Conservation (phyloP, 2,329 filamentous ascomycete species). For the Myrmaecium sp. region DNA sequence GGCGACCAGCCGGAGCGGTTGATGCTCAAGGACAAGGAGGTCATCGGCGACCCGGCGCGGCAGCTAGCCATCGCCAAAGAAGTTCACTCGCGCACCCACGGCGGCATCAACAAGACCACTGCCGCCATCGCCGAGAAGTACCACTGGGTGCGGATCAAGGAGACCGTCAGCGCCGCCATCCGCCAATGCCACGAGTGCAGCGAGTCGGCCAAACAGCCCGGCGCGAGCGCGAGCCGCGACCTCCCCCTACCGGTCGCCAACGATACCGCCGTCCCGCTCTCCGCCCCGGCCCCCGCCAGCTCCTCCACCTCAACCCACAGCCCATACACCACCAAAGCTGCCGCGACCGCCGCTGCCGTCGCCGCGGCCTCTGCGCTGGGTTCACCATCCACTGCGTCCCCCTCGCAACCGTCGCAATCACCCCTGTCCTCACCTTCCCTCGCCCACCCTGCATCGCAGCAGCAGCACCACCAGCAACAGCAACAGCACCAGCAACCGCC, state of each 20-base stretch:
- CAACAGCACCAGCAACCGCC: too few relatives aligned
- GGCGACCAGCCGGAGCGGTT: conserved; percentile 32
- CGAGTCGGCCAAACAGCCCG: conserved; percentile 41
- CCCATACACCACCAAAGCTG: too few relatives aligned
- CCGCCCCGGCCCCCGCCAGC: conserved; percentile 2
- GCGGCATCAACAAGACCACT: conserved; percentile 96
- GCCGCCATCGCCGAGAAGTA: conserved; percentile 85
- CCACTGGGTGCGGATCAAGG: conserved; percentile 96
- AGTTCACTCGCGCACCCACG: conserved; percentile 54
- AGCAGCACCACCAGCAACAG: too few relatives aligned
- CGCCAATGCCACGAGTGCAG: conserved; percentile 83
- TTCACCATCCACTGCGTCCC: too few relatives aligned
- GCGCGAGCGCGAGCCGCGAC: too few relatives aligned
- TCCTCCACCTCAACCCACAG: too few relatives aligned
- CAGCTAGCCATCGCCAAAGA: conserved; percentile 80
- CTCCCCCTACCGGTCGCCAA: too few relatives aligned
- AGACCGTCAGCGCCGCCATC: conserved; percentile 89
- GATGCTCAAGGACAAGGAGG: conserved; percentile 96
- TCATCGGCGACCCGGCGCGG: conserved; percentile 72
- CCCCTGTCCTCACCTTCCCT: too few relatives aligned
- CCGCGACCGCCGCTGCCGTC: too few relatives aligned
- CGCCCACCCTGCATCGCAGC: too few relatives aligned
- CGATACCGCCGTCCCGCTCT: not conserved
- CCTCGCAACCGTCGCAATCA: too few relatives aligned
- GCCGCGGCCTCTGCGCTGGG: too few relatives aligned